A percentile compares a stretch with the other conserved stretches of the same genome.
These are phyloP conservation scores for Herpetomonas tarakana DNA, from an alignment of 208 protist species.

Conservation along the genomic window DNA sequence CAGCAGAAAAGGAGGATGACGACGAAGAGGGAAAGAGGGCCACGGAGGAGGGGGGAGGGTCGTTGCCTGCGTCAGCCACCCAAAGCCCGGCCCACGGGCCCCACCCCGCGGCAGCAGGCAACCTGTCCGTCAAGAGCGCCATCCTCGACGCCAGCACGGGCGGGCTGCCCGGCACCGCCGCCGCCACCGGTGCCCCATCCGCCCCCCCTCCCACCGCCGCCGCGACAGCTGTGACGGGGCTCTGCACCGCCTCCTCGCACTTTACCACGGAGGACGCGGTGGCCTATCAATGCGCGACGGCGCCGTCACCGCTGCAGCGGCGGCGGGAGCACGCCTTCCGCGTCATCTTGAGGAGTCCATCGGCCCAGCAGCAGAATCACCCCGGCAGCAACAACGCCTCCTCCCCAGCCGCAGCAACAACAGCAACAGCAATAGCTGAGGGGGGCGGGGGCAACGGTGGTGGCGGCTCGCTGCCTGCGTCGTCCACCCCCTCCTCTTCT, in stretches of 20 bases:
- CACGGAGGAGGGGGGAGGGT: too few species aligned
- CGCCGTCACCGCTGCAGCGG: not conserved
- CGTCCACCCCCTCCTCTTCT: too few species aligned
- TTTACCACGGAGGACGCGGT: not conserved
- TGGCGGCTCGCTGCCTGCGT: too few species aligned
- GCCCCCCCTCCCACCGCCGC: not conserved
- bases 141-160: constrained; percentile 1
- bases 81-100: not conserved
- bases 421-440: too few species aligned
- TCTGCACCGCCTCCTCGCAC: not conserved
- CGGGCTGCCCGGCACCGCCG: not conserved
- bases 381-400: too few species aligned
- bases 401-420: too few species aligned
- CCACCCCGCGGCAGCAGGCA: not conserved
- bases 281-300: not conserved
- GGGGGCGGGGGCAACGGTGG: too few species aligned
- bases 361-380: not conserved
- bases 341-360: not conserved
- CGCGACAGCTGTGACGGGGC: constrained; percentile 1
- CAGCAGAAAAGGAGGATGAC: not conserved
- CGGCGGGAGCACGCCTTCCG: not conserved
- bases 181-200: not conserved
- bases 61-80: too few species aligned
- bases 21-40: too few species aligned
- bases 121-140: not conserved